phyloP scores from a whole-genome alignment of 345 rosid genomes.

The Sisymbrium altissimum region DNA sequence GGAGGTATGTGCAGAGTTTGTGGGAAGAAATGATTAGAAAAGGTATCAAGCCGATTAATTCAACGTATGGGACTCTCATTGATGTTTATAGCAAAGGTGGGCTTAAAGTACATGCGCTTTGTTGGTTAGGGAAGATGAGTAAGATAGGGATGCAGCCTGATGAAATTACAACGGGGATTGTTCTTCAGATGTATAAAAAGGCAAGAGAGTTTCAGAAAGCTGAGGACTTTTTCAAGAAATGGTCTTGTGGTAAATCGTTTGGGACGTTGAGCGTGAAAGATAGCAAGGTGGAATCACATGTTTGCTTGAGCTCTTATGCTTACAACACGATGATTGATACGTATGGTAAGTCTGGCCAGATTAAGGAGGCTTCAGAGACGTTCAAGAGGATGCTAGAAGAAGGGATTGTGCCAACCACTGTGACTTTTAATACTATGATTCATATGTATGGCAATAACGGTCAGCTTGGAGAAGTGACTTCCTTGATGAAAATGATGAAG shows the following conservation, averaged over 20 bases:
- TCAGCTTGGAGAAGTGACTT: constrained; percentile 56
- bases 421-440: constrained; percentile 85
- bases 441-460: constrained; percentile 77
- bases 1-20: constrained; percentile 54
- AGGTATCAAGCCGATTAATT: constrained; percentile 59
- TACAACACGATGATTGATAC: constrained; percentile 85
- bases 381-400: constrained; percentile 63
- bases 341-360: constrained; percentile 75
- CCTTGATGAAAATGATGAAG: constrained; percentile 71
- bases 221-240: constrained; percentile 69
- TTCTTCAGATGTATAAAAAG: constrained; percentile 87
- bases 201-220: constrained; percentile 73
- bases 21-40: constrained; percentile 64
- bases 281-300: constrained; percentile 23
- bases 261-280: constrained; percentile 22
- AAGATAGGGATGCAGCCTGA: constrained; percentile 72
- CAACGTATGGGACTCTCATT: constrained; percentile 81
- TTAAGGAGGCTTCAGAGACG: constrained; percentile 65
- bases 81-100: constrained; percentile 93
- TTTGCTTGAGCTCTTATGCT: constrained; percentile 57
- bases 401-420: constrained; percentile 73
- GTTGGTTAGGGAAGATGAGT: constrained; percentile 79
- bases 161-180: constrained; percentile 73
- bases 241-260: constrained; percentile 51
- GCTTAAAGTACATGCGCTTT: constrained; percentile 48